Evolutionary conservation across 345 rosid species (phyloP).

Genomic region (Schrenkiella parvula): DNA sequence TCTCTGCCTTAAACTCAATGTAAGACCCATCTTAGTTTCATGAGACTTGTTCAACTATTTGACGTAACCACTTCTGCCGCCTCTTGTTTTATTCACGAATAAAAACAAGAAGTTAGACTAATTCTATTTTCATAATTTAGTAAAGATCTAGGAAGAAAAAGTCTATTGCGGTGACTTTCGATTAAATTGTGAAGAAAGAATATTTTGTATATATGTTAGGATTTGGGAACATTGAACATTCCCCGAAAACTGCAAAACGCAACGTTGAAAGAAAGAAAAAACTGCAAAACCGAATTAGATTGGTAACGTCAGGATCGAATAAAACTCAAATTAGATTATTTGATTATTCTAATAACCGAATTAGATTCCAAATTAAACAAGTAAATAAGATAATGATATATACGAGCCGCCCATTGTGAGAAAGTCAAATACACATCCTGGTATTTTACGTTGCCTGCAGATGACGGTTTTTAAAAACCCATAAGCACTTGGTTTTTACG

Average conservation of each 20-base stretch:
- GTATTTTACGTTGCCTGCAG: not conserved
- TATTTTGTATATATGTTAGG: not conserved
- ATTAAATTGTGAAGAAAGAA: not conserved
- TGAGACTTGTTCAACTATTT: constrained; percentile 7
- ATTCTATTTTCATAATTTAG: not conserved
- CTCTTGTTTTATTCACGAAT: constrained; percentile 3
- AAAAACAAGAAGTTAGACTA: no score
- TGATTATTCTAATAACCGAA: constrained; percentile 1
- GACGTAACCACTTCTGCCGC: not conserved
- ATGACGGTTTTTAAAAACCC: not conserved
- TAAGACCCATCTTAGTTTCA: constrained; percentile 15
- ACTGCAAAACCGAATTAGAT: not conserved
- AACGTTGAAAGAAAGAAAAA: not conserved
- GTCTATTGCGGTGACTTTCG: not conserved
- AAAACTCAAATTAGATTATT: not conserved
- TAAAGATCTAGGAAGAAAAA: not conserved
- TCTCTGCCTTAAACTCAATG: constrained; percentile 24
- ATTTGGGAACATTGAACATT: constrained; percentile 12
- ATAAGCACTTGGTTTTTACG: not conserved
- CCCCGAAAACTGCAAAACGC: not conserved
- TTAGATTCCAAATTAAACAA: not conserved
- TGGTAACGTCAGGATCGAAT: constrained; percentile 14
- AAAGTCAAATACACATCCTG: constrained; percentile 25
- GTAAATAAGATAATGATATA: not conserved
- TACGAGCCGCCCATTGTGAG: constrained; percentile 21